phyloP scores from a whole-genome alignment of 495 filamentous ascomycete species.

The Wilcoxina mikolae region DNA sequence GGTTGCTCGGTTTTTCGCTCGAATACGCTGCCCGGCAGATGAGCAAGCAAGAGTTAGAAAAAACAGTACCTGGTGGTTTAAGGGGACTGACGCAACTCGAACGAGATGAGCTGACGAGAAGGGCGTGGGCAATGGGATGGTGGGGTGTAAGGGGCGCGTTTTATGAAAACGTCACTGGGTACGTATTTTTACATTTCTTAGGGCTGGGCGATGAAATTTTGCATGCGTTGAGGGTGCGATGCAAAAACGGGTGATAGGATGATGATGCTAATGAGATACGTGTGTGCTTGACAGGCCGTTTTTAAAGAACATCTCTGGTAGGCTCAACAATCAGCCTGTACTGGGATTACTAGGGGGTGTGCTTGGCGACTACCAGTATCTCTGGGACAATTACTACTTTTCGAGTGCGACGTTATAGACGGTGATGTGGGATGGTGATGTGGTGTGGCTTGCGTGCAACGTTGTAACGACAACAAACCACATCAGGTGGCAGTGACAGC shows the following conservation, averaged over 20 bases:
- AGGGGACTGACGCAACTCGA: conserved; percentile 67
- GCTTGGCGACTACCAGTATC: conserved; percentile 86
- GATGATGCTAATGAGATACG: background rate
- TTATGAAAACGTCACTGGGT: conserved; percentile 87
- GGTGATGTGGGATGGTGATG: too few relatives aligned
- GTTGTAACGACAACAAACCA: too few relatives aligned
- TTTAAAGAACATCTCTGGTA: conserved; percentile 44
- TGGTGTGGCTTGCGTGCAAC: too few relatives aligned
- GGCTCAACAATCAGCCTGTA: conserved; percentile 59
- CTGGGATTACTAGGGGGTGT: conserved; percentile 67
- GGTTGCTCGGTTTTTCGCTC: conserved; percentile 73
- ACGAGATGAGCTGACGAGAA: conserved; percentile 67
- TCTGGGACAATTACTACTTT: conserved; percentile 98
- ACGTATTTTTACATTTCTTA: conserved; percentile 14
- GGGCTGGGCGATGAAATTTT: too few relatives aligned
- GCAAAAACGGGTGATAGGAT: background rate
- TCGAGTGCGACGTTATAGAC: conserved; percentile 49
- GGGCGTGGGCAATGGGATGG: conserved; percentile 84
- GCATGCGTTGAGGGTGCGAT: background rate
- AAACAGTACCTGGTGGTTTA: conserved; percentile 49
- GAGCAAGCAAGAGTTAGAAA: conserved; percentile 55
- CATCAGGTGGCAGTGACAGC: too few relatives aligned
- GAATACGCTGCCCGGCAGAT: conserved; percentile 79
- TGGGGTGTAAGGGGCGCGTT: conserved; percentile 92
- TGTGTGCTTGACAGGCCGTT: background rate